phyloP scores from a whole-genome alignment of 2,329 filamentous ascomycete genomes.

The Epichloe sp. region DNA sequence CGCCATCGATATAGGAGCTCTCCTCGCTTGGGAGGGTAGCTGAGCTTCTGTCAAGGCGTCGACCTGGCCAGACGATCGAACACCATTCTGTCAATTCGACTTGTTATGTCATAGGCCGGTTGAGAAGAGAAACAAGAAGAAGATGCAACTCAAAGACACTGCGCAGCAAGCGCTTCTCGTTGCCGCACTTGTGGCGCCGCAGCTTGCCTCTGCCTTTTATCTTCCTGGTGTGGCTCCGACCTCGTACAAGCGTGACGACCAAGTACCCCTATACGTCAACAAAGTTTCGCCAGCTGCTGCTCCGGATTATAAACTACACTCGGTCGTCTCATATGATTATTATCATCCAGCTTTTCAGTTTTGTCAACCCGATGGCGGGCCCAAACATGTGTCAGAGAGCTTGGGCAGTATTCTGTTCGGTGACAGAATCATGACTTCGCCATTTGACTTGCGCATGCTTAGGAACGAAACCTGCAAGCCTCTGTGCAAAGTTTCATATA shows the following conservation, averaged over 20 bases:
- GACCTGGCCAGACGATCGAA: not conserved
- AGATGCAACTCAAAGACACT: slow-evolving; percentile 33
- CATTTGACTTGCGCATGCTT: slow-evolving; percentile 78
- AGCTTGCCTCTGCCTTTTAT: slow-evolving; percentile 67
- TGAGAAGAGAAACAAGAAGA: not conserved
- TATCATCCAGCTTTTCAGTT: slow-evolving; percentile 82
- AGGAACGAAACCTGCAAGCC: slow-evolving; percentile 78
- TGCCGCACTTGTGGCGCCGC: slow-evolving; percentile 37
- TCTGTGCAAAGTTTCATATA: slow-evolving; percentile 56
- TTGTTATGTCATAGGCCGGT: slow-evolving; percentile 1
- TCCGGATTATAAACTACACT: slow-evolving; percentile 69
- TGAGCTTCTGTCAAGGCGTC: not conserved
- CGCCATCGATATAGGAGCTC: not conserved
- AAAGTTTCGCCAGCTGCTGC: slow-evolving; percentile 76
- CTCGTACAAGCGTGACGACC: slow-evolving; percentile 69
- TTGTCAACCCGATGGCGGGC: slow-evolving; percentile 65
- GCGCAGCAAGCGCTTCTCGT: slow-evolving; percentile 38
- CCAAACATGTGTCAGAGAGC: slow-evolving; percentile 64
- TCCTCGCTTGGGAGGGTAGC: not conserved
- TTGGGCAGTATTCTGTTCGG: slow-evolving; percentile 94
- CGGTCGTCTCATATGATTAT: slow-evolving; percentile 94
- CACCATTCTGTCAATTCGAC: not conserved
- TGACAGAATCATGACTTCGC: slow-evolving; percentile 93
- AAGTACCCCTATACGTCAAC: slow-evolving; percentile 84
- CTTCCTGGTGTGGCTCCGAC: slow-evolving; percentile 91